Percentiles rank a stretch among this genome's conserved stretches.
Conservation (phyloP, 1,139 yeast species). For the Diutina sp. region DNA sequence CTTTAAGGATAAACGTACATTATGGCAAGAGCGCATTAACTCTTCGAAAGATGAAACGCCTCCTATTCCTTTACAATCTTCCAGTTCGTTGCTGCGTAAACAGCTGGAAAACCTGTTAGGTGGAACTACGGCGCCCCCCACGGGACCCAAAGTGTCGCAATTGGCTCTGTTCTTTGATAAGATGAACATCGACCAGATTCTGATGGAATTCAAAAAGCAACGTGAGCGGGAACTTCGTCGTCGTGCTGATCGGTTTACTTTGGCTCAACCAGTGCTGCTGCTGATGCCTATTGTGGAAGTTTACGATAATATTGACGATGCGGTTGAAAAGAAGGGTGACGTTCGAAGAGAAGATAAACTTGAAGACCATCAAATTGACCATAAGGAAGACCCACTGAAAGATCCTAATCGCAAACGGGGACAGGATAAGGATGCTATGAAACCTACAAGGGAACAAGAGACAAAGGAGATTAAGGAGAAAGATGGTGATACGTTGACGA, state of each 20-base stretch:
- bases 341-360: background rate
- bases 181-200: constrained; percentile 1
- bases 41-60: background rate
- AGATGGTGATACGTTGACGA: background rate
- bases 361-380: constrained; percentile 3
- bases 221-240: background rate
- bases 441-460: background rate
- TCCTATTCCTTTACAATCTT: background rate
- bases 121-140: background rate
- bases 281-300: constrained; percentile 75
- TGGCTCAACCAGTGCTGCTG: constrained; percentile 1
- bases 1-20: background rate
- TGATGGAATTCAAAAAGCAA: background rate
- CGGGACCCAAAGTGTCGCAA: background rate
- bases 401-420: constrained; percentile 3
- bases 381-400: constrained; percentile 10
- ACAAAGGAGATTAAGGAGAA: background rate
- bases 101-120: constrained; percentile 1
- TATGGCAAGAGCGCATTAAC: constrained; percentile 1
- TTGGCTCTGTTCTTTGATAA: background rate
- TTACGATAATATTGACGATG: constrained; percentile 81
- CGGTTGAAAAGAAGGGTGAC: constrained; percentile 34
- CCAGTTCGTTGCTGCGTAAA: background rate
- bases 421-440: constrained; percentile 3
- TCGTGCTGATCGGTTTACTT: background rate